Conservation (phyloP, 805 yeast genomes). For the Debaryomyces maramus region DNA sequence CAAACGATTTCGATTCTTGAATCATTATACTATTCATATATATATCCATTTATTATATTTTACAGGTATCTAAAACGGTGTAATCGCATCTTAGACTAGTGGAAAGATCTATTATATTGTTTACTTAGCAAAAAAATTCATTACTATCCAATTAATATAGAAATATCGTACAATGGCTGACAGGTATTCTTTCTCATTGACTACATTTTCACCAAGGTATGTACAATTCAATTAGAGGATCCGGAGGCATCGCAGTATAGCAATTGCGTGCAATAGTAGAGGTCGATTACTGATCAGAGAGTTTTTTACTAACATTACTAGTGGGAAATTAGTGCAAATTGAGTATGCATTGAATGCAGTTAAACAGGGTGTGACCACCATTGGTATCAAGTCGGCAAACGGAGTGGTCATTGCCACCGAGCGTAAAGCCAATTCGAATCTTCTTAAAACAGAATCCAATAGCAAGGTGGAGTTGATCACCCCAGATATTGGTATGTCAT, state of each 20-base stretch:
- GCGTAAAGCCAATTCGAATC: constrained; percentile 78
- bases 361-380: constrained; percentile 94
- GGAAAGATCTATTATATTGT: not conserved
- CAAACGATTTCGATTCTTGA: constrained; percentile 1
- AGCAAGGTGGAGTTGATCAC: constrained; percentile 81
- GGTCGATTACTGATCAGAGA: not conserved
- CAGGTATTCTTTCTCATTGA: constrained; percentile 94
- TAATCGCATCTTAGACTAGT: not conserved
- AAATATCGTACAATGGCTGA: constrained; percentile 75
- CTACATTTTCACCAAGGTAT: constrained; percentile 95
- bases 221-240: constrained; percentile 23
- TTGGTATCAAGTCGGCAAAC: constrained; percentile 90
- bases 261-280: not conserved
- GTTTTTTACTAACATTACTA: constrained; percentile 32
- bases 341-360: constrained; percentile 98
- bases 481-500: constrained; percentile 95
- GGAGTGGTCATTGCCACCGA: constrained; percentile 98
- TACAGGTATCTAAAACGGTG: not conserved
- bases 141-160: not conserved
- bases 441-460: constrained; percentile 71
- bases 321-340: constrained; percentile 96
- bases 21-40: not conserved
- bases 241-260: not conserved
- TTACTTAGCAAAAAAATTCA: not conserved
- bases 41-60: not conserved